Percentiles rank a stretch among this genome's conserved stretches.
These are phyloP conservation scores for Neofusicoccum sp. DNA, from an alignment of 2,329 filamentous ascomycete species.

Conservation along the genomic window DNA sequence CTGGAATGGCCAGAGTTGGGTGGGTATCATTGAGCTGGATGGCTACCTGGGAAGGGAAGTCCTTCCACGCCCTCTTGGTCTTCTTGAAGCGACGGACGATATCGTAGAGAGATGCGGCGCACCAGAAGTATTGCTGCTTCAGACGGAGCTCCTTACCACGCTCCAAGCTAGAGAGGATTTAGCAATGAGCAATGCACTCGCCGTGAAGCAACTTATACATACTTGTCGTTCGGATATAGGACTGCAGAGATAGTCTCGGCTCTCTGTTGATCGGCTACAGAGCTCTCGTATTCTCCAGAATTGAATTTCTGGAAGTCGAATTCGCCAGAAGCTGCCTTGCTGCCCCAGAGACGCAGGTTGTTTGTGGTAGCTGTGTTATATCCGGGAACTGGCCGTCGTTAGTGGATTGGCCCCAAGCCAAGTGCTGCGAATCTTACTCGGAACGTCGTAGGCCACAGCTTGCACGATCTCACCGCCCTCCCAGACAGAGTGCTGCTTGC, in stretches of 20 bases:
- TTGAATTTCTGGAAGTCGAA: conserved; percentile 99
- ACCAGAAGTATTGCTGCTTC: conserved; percentile 99
- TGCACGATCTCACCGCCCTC: conserved; percentile 90
- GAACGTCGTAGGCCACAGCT: conserved; percentile 89
- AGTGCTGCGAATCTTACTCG: conserved; percentile 29
- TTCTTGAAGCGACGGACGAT: conserved; percentile 99
- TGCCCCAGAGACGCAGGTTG: conserved; percentile 95
- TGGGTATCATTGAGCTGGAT: conserved; percentile 99
- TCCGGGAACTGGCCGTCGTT: conserved; percentile 67
- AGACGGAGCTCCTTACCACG: conserved; percentile 93
- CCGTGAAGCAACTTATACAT: conserved; percentile 22
- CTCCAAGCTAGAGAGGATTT: conserved; percentile 57
- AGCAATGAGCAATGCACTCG: background rate
- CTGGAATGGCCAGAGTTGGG: conserved; percentile 91
- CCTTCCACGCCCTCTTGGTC: conserved; percentile 82
- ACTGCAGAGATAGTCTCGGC: conserved; percentile 99
- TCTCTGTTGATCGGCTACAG: conserved; percentile 94
- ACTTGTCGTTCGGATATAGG: conserved; percentile 92
- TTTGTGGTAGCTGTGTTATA: conserved; percentile 89
- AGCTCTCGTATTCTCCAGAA: conserved; percentile 94
- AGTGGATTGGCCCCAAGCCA: conserved; percentile 5
- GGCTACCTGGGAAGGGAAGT: conserved; percentile 91
- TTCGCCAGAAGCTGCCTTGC: conserved; percentile 93
- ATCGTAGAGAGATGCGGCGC: conserved; percentile 91
- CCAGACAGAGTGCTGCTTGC: conserved; percentile 75